Conservation (phyloP, 805 yeast genomes). For the Pichia occidentalis region DNA sequence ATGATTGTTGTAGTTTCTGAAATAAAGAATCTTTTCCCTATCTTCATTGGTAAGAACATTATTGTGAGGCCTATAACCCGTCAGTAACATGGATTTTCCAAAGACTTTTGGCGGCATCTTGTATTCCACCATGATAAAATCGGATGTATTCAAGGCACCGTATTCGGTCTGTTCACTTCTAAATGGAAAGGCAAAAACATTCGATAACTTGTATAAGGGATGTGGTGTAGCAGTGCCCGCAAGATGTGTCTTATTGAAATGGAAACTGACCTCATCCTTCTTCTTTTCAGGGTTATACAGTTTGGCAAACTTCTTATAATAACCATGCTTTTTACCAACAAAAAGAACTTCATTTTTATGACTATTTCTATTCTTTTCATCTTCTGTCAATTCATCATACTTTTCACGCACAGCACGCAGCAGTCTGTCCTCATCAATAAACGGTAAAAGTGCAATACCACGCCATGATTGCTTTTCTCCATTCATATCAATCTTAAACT, state of each 20-base stretch:
- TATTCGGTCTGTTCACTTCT: slow-evolving; percentile 26
- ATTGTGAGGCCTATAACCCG: slow-evolving; percentile 64
- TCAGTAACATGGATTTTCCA: slow-evolving; percentile 78
- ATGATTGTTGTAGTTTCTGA: slow-evolving; percentile 26
- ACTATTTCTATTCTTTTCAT: slow-evolving; percentile 64
- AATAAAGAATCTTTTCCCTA: slow-evolving; percentile 50
- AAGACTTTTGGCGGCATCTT: slow-evolving; percentile 51
- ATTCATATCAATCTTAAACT: slow-evolving; percentile 88
- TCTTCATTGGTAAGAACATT: slow-evolving; percentile 64
- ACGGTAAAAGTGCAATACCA: slow-evolving; percentile 84
- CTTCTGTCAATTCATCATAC: slow-evolving; percentile 56
- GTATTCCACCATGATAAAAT: slow-evolving; percentile 43
- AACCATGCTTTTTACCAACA: slow-evolving; percentile 56
- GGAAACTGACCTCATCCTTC: slow-evolving; percentile 35
- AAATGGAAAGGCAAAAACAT: slow-evolving; percentile 39
- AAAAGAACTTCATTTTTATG: slow-evolving; percentile 64
- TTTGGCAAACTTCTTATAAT: slow-evolving; percentile 34
- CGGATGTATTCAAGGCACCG: slow-evolving; percentile 36
- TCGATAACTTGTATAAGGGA: slow-evolving; percentile 32
- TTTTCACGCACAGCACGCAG: slow-evolving; percentile 58
- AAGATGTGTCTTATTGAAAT: slow-evolving; percentile 45
- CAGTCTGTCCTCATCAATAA: slow-evolving; percentile 77
- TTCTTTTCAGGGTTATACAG: slow-evolving; percentile 42
- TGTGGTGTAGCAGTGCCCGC: slow-evolving; percentile 47
- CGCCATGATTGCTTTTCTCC: slow-evolving; percentile 96